Conservation (phyloP, 192 early-diverging fungal genomes). For the Anaeromyces robustus region DNA sequence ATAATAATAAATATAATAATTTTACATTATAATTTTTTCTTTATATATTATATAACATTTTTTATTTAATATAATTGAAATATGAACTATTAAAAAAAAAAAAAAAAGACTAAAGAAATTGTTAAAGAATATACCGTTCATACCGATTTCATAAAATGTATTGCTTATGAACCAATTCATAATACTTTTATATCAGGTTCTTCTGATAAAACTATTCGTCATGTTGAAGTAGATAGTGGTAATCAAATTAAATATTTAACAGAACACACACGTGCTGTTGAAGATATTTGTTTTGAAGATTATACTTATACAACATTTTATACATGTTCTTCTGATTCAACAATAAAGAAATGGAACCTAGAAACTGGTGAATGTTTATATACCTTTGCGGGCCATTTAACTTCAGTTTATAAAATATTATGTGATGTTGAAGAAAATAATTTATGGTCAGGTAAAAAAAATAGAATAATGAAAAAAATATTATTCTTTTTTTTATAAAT, state of each 20-base stretch:
- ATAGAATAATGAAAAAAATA: neutral
- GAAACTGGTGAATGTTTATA: constrained; percentile 21
- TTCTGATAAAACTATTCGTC: constrained; percentile 61
- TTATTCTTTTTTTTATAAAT: too few species aligned
- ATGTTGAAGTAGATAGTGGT: constrained; percentile 54
- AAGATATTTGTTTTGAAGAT: constrained; percentile 21
- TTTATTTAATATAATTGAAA: too few species aligned
- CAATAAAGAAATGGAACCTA: constrained; percentile 47
- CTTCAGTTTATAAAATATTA: constrained; percentile 52
- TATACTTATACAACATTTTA: constrained; percentile 15
- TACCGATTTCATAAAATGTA: constrained; percentile 78
- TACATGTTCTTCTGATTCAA: constrained; percentile 45
- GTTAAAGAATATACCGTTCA: constrained; percentile 58
- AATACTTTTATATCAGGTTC: constrained; percentile 53
- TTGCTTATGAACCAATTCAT: constrained; percentile 23
- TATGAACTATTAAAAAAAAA: neutral
- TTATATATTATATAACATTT: too few species aligned
- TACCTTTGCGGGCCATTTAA: constrained; percentile 54
- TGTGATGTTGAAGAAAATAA: constrained; percentile 30
- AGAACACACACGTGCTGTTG: constrained; percentile 31
- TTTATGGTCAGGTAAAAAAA: constrained; percentile 55
- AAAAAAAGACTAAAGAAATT: constrained; percentile 32
- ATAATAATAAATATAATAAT: too few species aligned
- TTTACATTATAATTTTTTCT: too few species aligned
- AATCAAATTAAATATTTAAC: constrained; percentile 22